phyloP scores from a whole-genome alignment of 2,329 filamentous ascomycete genomes.

The Aspergillus sp. region DNA sequence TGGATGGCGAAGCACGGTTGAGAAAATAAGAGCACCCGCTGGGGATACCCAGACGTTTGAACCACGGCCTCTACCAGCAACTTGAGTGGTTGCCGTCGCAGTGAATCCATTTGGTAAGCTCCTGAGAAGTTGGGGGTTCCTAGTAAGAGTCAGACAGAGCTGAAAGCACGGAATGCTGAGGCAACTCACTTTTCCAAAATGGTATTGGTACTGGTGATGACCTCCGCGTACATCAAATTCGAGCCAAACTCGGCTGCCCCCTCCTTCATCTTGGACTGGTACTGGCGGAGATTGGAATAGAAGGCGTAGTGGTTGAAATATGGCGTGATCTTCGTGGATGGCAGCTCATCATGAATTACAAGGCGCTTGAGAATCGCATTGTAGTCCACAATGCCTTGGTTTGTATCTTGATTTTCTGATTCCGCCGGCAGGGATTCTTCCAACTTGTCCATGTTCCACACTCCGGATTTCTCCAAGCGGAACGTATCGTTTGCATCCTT shows the following conservation, averaged over 20 bases:
- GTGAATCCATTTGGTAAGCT: constrained; percentile 81
- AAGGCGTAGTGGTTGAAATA: constrained; percentile 79
- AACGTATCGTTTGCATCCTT: constrained; percentile 79
- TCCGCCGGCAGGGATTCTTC: constrained; percentile 47
- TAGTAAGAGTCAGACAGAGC: constrained; percentile 24
- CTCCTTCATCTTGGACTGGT: constrained; percentile 53
- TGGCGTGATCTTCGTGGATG: constrained; percentile 66
- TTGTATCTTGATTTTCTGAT: constrained; percentile 26
- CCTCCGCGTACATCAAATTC: constrained; percentile 77
- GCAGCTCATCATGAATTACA: constrained; percentile 64
- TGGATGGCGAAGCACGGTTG: constrained; percentile 77
- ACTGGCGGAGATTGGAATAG: constrained; percentile 63
- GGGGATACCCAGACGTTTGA: constrained; percentile 94
- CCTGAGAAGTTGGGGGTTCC: constrained; percentile 70
- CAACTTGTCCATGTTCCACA: constrained; percentile 53
- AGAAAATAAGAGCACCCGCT: constrained; percentile 78
- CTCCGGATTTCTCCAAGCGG: constrained; percentile 61
- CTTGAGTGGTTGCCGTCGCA: constrained; percentile 75
- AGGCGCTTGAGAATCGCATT: constrained; percentile 66
- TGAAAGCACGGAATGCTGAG: neutral
- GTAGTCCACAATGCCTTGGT: constrained; percentile 66
- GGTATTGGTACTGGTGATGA: constrained; percentile 90
- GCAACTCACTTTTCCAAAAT: constrained; percentile 70
- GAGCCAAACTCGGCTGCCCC: constrained; percentile 64
- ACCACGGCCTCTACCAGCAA: constrained; percentile 81